Conservation (phyloP, 225 moss, liverwort and hornwort genomes). For the Sphagnum tenellum region DNA sequence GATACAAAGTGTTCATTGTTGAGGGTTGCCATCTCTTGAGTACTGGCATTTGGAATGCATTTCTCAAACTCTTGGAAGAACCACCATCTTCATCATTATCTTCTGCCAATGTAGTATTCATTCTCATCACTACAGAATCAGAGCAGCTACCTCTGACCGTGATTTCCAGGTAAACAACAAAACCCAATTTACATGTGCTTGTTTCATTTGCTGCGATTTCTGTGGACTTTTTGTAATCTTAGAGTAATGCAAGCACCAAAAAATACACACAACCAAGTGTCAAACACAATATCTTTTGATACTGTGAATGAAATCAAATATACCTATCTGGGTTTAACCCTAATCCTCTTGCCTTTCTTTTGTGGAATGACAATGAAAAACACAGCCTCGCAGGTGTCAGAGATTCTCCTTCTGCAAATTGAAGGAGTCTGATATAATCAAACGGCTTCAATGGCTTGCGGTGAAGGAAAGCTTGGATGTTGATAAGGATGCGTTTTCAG, state of each 20-base stretch:
- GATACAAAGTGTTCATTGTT: conserved; percentile 69
- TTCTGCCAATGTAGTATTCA: conserved; percentile 49
- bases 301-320: too few relatives aligned
- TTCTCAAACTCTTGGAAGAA: conserved; percentile 74
- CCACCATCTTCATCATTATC: conserved; percentile 20
- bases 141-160: conserved; percentile 63
- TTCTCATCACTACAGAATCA: conserved; percentile 64
- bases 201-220: too few relatives aligned
- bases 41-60: conserved; percentile 65
- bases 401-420: conserved; percentile 73
- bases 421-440: conserved; percentile 58
- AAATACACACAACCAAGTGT: too few relatives aligned
- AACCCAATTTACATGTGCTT: too few relatives aligned
- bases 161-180: conserved; percentile 28
- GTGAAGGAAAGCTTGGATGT: conserved; percentile 43
- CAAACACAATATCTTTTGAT: too few relatives aligned
- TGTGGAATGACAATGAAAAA: too few relatives aligned
- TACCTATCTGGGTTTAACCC: too few relatives aligned
- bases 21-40: conserved; percentile 69
- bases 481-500: conserved; percentile 45
- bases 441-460: conserved; percentile 42
- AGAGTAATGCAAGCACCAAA: too few relatives aligned
- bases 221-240: too few relatives aligned
- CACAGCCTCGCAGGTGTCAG: conserved; percentile 36
- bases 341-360: too few relatives aligned